Conservation (phyloP, 208 protist genomes). For the Crithidia fasciculata region DNA sequence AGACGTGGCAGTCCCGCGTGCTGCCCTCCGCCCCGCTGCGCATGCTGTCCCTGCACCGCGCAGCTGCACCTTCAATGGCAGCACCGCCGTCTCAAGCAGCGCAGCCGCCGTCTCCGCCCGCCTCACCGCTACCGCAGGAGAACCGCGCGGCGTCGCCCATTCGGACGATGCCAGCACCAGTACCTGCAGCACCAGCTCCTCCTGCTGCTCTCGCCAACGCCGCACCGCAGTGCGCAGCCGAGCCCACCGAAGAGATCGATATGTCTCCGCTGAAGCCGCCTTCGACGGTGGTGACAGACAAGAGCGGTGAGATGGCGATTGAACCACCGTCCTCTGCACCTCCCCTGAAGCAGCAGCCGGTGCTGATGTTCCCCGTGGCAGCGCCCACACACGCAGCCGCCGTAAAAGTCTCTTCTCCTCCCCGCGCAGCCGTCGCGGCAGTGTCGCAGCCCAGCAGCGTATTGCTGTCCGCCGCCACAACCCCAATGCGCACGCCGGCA, state of each 20-base stretch:
- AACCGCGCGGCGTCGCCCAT: neutral
- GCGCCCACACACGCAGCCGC: no score
- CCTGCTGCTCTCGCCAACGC: neutral
- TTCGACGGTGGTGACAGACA: neutral
- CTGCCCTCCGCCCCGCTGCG: conserved; percentile 25
- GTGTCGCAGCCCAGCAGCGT: neutral
- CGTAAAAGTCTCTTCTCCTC: no score
- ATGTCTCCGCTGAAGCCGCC: conserved; percentile 25
- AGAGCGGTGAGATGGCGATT: neutral
- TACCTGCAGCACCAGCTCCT: neutral
- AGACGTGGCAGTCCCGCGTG: conserved; percentile 5
- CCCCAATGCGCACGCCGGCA: neutral
- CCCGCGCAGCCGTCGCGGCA: neutral
- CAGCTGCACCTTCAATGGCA: neutral
- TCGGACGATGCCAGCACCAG: no score
- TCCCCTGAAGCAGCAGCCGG: no score
- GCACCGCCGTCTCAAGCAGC: neutral
- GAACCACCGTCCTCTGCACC: no score
- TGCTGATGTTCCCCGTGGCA: no score
- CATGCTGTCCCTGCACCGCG: neutral
- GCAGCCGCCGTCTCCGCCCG: neutral
- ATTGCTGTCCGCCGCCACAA: conserved; percentile 9
- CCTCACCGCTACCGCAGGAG: neutral
- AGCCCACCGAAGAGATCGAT: conserved; percentile 5
- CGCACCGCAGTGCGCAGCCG: no score